Percentiles rank a stretch among this genome's conserved stretches.
These are phyloP conservation scores for Boletus calvinii DNA, from an alignment of 1,284 basidiomycete species.

Conservation along the genomic window DNA sequence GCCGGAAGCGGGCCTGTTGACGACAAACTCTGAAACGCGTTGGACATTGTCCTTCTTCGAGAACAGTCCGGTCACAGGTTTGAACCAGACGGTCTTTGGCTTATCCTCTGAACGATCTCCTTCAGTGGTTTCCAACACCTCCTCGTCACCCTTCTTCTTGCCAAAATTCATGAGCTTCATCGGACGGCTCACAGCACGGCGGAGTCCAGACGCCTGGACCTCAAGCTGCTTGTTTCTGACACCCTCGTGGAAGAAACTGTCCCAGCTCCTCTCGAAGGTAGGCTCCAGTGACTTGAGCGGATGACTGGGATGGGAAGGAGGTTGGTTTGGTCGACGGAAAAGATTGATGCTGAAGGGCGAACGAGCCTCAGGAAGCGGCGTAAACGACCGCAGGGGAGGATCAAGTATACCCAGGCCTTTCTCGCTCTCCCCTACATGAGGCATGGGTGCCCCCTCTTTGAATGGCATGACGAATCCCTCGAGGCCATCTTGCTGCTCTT, in stretches of 20 bases:
- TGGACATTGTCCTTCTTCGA: conserved; percentile 20
- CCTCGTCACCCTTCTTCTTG: conserved; percentile 34
- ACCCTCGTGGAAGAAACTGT: conserved; percentile 46
- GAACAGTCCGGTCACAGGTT: conserved; percentile 24
- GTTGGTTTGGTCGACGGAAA: conserved; percentile 37
- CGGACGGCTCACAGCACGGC: conserved; percentile 35
- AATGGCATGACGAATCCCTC: conserved; percentile 46
- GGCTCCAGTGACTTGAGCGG: conserved; percentile 35
- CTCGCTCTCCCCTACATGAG: conserved; percentile 27
- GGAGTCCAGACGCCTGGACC: conserved; percentile 9
- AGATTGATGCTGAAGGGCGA: conserved; percentile 41
- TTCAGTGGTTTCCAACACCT: conserved; percentile 35
- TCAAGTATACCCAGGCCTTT: conserved; percentile 33
- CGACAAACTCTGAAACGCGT: conserved; percentile 25
- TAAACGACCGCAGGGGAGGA: conserved; percentile 44
- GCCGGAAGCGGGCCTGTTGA: conserved; percentile 20
- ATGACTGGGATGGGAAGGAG: conserved; percentile 27
- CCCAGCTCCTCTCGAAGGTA: conserved; percentile 47
- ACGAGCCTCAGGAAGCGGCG: conserved; percentile 43
- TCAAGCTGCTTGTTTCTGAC: conserved; percentile 21
- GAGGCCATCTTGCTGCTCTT: conserved; percentile 49
- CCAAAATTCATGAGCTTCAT: conserved; percentile 49
- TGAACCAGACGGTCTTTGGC: conserved; percentile 30
- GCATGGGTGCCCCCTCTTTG: conserved; percentile 26
- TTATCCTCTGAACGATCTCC: conserved; percentile 17